Evolutionary conservation across 495 filamentous ascomycete genomes (phyloP).

Genomic region (Penicillium pancosmium): DNA sequence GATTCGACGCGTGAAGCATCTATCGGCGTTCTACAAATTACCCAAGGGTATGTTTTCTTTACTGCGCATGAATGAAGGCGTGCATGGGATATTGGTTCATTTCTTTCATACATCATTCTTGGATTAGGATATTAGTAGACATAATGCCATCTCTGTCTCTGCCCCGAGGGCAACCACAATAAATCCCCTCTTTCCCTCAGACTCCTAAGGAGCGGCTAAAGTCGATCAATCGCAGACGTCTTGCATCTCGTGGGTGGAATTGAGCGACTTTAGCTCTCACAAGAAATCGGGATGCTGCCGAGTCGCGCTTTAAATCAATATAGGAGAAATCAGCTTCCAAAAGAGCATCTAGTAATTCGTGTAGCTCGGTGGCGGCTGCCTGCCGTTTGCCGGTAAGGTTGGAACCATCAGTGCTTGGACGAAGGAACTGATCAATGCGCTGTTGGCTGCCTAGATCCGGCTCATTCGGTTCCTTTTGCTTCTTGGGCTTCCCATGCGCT

Average conservation of each 20-base stretch:
- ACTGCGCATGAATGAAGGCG: slow-evolving; percentile 1
- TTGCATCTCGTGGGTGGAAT: slow-evolving; percentile 83
- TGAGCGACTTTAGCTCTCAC: slow-evolving; percentile 83
- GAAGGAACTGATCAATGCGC: slow-evolving; percentile 76
- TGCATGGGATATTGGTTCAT: slow-evolving; percentile 4
- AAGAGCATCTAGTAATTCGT: slow-evolving; percentile 63
- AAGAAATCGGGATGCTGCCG: slow-evolving; percentile 80
- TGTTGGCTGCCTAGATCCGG: slow-evolving; percentile 57
- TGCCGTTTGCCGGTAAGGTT: slow-evolving; percentile 58
- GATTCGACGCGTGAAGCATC: slow-evolving; percentile 29
- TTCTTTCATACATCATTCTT: slow-evolving; percentile 9
- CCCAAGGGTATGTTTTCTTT: background rate
- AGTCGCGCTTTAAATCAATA: slow-evolving; percentile 69
- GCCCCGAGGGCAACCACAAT: background rate
- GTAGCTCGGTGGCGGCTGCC: slow-evolving; percentile 67
- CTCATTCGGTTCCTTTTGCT: slow-evolving; percentile 49
- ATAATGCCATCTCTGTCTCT: slow-evolving; percentile 20
- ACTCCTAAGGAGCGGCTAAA: slow-evolving; percentile 79
- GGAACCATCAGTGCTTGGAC: slow-evolving; percentile 37
- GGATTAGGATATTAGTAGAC: slow-evolving; percentile 21
- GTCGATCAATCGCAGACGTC: slow-evolving; percentile 74
- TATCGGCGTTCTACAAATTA: slow-evolving; percentile 18
- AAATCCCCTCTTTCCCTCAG: slow-evolving; percentile 29
- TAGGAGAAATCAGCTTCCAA: slow-evolving; percentile 68
- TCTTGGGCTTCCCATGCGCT: slow-evolving; percentile 69